Evolutionary conservation across 1,139 yeast species (phyloP).

Genomic region (Sugiyamaella neomexicana): DNA sequence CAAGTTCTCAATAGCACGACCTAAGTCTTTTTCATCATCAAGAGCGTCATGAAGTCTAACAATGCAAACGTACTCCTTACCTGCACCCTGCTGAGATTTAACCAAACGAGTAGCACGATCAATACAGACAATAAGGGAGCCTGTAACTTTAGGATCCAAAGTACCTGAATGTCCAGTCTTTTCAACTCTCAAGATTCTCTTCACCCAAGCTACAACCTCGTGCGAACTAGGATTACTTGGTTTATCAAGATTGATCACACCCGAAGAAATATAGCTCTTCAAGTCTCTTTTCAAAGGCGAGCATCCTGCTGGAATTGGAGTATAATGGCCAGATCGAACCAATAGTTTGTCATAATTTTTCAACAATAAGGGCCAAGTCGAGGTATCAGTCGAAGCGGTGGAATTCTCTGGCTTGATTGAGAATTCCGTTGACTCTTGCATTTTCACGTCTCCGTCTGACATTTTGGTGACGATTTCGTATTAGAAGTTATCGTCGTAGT

Average conservation of each 20-base stretch:
- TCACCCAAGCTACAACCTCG: slow-evolving; percentile 99
- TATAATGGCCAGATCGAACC: slow-evolving; percentile 94
- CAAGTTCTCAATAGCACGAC: slow-evolving; percentile 83
- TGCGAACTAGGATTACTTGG: slow-evolving; percentile 98
- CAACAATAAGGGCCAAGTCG: slow-evolving; percentile 92
- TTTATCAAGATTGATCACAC: slow-evolving; percentile 95
- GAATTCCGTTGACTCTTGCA: slow-evolving; percentile 40
- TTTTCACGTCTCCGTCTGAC: slow-evolving; percentile 31
- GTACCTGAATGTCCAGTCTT: slow-evolving; percentile 99
- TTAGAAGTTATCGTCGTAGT: slow-evolving; percentile 1
- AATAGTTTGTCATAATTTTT: slow-evolving; percentile 91
- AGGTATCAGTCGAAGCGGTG: slow-evolving; percentile 74
- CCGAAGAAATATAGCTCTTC: slow-evolving; percentile 84
- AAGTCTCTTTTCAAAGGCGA: slow-evolving; percentile 94
- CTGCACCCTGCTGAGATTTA: slow-evolving; percentile 99
- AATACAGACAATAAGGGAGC: slow-evolving; percentile 92
- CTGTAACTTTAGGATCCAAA: slow-evolving; percentile 95
- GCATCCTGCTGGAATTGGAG: slow-evolving; percentile 94
- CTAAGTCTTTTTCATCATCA: slow-evolving; percentile 86
- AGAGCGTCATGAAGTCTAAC: slow-evolving; percentile 93
- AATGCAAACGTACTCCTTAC: slow-evolving; percentile 98
- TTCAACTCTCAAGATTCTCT: slow-evolving; percentile 90
- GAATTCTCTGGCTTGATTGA: slow-evolving; percentile 87
- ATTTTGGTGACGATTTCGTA: slow-evolving; percentile 4
- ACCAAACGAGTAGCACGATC: slow-evolving; percentile 98